Conservation (phyloP, 352 stramenopile species). For the Blastocystis sp. region DNA sequence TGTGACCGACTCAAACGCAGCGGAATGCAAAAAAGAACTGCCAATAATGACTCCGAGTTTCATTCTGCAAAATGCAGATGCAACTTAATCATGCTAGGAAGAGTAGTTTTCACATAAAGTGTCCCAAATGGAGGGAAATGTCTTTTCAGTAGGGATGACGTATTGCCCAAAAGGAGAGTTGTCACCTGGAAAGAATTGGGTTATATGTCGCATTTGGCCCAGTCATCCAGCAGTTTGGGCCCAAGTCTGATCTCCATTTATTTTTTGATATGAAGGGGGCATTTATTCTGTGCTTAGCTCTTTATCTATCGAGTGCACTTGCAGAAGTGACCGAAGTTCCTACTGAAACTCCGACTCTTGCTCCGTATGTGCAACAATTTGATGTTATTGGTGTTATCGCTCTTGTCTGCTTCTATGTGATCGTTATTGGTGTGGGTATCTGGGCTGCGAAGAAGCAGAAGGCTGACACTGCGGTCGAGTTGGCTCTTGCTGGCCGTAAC, state of each 20-base stretch:
- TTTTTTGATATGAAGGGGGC: conserved; percentile 3
- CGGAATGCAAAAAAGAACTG: not conserved
- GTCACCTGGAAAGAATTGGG: not conserved
- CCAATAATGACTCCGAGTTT: conserved; percentile 26
- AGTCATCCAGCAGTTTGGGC: not conserved
- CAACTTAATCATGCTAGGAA: not conserved
- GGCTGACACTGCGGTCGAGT: conserved; percentile 44
- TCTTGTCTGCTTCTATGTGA: conserved; percentile 37
- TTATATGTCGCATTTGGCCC: conserved; percentile 1
- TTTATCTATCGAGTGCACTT: not conserved
- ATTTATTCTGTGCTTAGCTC: not conserved
- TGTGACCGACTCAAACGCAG: not conserved
- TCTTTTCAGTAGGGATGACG: too few species aligned
- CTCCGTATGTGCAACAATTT: not conserved
- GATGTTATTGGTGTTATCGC: conserved; percentile 34
- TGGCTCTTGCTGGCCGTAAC: conserved; percentile 48
- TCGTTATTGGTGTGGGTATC: conserved; percentile 52
- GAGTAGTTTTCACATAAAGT: not conserved
- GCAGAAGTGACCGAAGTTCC: not conserved
- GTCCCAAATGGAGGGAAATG: too few species aligned
- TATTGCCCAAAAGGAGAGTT: too few species aligned
- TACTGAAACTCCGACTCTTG: not conserved
- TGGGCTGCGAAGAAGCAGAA: conserved; percentile 62
- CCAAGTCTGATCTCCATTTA: not conserved
- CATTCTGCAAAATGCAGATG: conserved; percentile 3